Base-by-base conservation (phyloP, 768 basidiomycete genomes). In the Clitopilus passeckerianus region DNA sequence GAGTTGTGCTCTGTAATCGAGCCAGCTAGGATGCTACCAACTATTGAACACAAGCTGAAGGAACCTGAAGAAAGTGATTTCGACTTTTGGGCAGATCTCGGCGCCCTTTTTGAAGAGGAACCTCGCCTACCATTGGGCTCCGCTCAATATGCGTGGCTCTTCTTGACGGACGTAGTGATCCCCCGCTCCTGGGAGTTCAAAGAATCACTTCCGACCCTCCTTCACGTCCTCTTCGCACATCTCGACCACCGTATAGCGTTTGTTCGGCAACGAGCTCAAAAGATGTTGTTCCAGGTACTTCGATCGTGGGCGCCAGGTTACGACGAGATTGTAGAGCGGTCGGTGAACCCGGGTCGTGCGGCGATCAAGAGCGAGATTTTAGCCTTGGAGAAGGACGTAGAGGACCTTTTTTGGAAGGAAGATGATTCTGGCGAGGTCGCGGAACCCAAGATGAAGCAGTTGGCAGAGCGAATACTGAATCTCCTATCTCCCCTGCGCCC, bases 71-170 rank as follows among this genome's bases (percentile, higher is more conserved):
- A 83, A 27, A 82, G 84, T 53, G 90, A 91, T 57, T 77, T 89
- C 69, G 88, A 88, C 59, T 70, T 92, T 7, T 90, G 90, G 89
- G 86, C 88, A 15, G 87, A 91, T 64, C 81, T 95, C 18, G 89
- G 90, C 63, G 82, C 85, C 9, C 69, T 93, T 37, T 94, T 91
- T 69, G 84, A 81, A 1, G 86, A 86, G 59, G 83, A 88, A 61
- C 88, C 90, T 10, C 77, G 87, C 33, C 74, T 89, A 53, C 76
- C 84, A 1, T 76, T 96, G 54, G 90, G 91, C 15, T 85, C 91
- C 0, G 92, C 91, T 14, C 94, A 96, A 67, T 91, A 91, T 67
- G 93, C 95, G 0, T 84, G 94, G 74, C 77, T 96, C 8, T 94
- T 95, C 67, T 72, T 95, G 24, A 82, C 86, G 2, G 91, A 94